Evolutionary conservation across 495 filamentous ascomycete species (phyloP).

Genomic region (Daldinia loculata): DNA sequence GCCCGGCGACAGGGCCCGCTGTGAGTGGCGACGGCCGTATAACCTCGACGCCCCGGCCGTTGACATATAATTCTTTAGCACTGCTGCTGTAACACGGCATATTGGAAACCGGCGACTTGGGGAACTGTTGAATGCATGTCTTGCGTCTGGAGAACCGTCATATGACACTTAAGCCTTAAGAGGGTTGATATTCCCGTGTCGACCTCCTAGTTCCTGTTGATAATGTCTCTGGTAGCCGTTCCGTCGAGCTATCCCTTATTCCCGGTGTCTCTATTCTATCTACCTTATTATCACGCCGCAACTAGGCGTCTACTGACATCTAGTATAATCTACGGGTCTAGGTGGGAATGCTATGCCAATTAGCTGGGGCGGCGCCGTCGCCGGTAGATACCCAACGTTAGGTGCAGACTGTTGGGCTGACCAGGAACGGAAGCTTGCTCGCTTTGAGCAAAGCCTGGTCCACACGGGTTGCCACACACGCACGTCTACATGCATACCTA

Average conservation of each 20-base stretch:
- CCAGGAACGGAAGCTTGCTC: neutral
- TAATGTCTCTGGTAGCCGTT: neutral
- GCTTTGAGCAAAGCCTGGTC: neutral
- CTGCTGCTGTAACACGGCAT: slow-evolving; percentile 29
- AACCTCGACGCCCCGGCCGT: slow-evolving; percentile 3
- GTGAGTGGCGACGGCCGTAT: neutral
- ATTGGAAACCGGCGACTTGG: slow-evolving; percentile 10
- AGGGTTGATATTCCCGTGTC: neutral
- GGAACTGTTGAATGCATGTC: slow-evolving; percentile 11
- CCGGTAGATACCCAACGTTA: slow-evolving; percentile 6
- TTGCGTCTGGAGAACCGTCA: slow-evolving; percentile 26
- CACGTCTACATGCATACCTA: slow-evolving; percentile 9
- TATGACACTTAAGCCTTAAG: slow-evolving; percentile 16
- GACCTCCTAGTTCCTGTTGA: slow-evolving; percentile 4
- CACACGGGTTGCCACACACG: slow-evolving; percentile 13
- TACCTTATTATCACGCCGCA: neutral
- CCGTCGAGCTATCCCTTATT: neutral
- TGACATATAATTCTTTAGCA: neutral
- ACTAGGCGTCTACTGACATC: neutral
- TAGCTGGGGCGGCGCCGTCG: neutral
- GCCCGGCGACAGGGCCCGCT: neutral
- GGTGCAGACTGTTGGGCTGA: slow-evolving; percentile 4
- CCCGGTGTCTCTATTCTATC: neutral
- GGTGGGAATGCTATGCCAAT: neutral
- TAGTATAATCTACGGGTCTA: slow-evolving; percentile 1